phyloP scores from a whole-genome alignment of 164 flowering plant species.

The Vitis labrusca region DNA sequence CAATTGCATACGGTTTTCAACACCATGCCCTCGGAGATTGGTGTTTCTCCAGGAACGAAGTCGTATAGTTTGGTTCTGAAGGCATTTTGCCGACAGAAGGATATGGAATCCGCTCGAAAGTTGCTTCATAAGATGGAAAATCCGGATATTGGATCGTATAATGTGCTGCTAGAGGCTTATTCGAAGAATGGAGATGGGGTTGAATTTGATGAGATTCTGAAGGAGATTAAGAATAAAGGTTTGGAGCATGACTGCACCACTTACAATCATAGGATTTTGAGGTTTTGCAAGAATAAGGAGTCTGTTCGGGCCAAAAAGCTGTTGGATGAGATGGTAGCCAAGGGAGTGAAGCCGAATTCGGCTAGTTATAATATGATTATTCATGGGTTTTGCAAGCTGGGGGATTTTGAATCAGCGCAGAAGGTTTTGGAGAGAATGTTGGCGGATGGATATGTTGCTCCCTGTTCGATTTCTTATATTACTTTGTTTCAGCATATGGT shows the following conservation, averaged over 20 bases:
- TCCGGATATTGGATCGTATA: slow-evolving; percentile 31
- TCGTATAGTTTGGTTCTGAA: slow-evolving; percentile 24
- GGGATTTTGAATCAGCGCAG: slow-evolving; percentile 30
- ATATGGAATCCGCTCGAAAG: slow-evolving; percentile 14
- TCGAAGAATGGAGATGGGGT: slow-evolving; percentile 15
- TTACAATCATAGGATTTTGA: slow-evolving; percentile 29
- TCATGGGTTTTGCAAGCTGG: slow-evolving; percentile 30
- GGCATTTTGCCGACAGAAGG: slow-evolving; percentile 17
- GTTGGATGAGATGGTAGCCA: slow-evolving; percentile 32
- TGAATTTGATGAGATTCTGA: slow-evolving; percentile 22
- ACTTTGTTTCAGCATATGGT: slow-evolving; percentile 26
- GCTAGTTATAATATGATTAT: slow-evolving; percentile 26
- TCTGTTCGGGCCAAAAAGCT: slow-evolving; percentile 25
- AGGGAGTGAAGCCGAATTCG: slow-evolving; percentile 23
- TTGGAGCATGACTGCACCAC: slow-evolving; percentile 20
- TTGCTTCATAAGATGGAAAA: slow-evolving; percentile 29
- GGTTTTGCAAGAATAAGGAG: slow-evolving; percentile 29
- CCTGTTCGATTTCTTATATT: slow-evolving; percentile 19
- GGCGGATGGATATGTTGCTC: slow-evolving; percentile 11
- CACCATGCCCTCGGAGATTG: slow-evolving; percentile 12
- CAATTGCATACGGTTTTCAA: slow-evolving; percentile 14
- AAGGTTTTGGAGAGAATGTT: slow-evolving; percentile 25
- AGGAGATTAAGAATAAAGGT: slow-evolving; percentile 19
- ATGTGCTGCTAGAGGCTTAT: slow-evolving; percentile 24
- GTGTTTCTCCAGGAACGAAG: slow-evolving; percentile 12